Evolutionary conservation across 805 yeast species (phyloP).

Genomic region (Suhomyces sp.): DNA sequence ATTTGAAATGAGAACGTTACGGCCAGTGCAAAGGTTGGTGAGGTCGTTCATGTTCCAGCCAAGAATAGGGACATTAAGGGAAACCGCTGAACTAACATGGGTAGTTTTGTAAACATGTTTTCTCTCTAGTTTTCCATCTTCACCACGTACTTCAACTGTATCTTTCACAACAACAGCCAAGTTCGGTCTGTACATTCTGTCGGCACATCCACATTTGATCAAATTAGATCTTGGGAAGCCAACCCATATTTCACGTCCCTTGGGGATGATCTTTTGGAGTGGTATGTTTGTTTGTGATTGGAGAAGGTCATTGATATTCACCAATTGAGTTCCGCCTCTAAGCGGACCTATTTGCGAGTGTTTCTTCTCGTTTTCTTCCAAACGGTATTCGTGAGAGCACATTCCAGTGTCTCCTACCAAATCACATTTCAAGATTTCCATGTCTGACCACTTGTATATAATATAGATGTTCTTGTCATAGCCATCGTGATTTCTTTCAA

Average conservation of each 20-base stretch:
- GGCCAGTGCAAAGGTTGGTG: conserved; percentile 25
- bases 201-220: conserved; percentile 39
- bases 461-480: conserved; percentile 30
- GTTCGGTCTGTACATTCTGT: conserved; percentile 39
- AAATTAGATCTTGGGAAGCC: conserved; percentile 44
- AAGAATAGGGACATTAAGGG: conserved; percentile 30
- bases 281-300: conserved; percentile 10
- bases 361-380: background rate
- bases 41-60: conserved; percentile 27
- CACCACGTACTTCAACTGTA: conserved; percentile 5
- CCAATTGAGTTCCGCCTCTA: conserved; percentile 38
- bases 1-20: conserved; percentile 46
- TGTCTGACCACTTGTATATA: conserved; percentile 33
- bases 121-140: background rate
- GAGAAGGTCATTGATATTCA: conserved; percentile 18
- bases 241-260: conserved; percentile 38
- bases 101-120: conserved; percentile 25
- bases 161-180: conserved; percentile 25
- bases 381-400: conserved; percentile 20
- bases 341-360: conserved; percentile 27
- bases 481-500: conserved; percentile 19
- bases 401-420: conserved; percentile 11
- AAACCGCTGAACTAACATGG: conserved; percentile 31
- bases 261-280: conserved; percentile 12
- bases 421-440: conserved; percentile 29